These are phyloP conservation scores for Magnaporthiopsis rhizophila DNA, from an alignment of 2,329 filamentous ascomycete genomes.

Conservation along the genomic window DNA sequence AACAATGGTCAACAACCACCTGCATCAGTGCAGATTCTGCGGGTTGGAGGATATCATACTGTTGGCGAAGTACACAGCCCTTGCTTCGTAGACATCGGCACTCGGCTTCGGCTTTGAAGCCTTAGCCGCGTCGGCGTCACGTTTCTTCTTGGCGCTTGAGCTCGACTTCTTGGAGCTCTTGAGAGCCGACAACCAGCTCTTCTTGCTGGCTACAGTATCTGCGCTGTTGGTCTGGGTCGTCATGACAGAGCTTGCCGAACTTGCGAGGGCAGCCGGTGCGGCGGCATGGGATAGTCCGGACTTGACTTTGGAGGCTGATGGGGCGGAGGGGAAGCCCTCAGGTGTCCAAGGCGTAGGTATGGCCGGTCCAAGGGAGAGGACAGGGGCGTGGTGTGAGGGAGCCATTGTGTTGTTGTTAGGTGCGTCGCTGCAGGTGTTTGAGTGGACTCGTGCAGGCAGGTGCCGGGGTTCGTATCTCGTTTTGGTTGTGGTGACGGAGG, in stretches of 20 bases:
- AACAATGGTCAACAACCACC: neutral
- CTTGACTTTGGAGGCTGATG: neutral
- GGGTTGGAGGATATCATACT: neutral
- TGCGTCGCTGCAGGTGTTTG: neutral
- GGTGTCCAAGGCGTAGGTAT: constrained; percentile 3
- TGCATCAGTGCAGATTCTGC: neutral
- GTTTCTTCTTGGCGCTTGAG: neutral
- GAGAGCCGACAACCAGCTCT: neutral
- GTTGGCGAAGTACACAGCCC: neutral
- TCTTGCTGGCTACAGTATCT: neutral
- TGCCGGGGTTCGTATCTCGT: neutral
- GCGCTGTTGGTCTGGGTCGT: neutral
- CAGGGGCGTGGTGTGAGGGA: constrained; percentile 2
- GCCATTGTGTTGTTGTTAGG: neutral
- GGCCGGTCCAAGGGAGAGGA: neutral
- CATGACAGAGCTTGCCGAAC: neutral
- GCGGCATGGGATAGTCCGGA: too few relatives aligned
- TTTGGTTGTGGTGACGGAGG: too few relatives aligned
- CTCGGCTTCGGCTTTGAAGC: neutral
- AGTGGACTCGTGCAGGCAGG: neutral
- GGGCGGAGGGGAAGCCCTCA: neutral
- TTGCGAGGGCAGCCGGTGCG: neutral
- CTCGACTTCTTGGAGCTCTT: neutral
- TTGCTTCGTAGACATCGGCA: neutral
- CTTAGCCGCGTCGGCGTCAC: neutral